Evolutionary conservation across 352 stramenopile species (phyloP).

Genomic region (Phytophthora pisi): DNA sequence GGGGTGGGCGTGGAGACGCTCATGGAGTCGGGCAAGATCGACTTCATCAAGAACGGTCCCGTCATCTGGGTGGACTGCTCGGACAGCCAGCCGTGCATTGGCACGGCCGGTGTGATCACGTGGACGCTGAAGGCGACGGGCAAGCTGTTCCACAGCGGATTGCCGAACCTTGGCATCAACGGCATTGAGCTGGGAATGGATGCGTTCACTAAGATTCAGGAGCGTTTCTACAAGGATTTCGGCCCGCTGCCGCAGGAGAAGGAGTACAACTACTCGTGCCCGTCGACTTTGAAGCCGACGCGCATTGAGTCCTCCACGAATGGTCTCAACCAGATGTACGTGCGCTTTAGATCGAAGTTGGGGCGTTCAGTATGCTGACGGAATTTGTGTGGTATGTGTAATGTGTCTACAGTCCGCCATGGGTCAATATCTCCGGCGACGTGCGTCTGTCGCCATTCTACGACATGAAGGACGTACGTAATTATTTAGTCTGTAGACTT

Average conservation of each 20-base stretch:
- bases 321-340: slow-evolving; percentile 76
- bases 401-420: slow-evolving; percentile 66
- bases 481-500: not conserved
- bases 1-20: slow-evolving; percentile 89
- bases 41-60: slow-evolving; percentile 92
- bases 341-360: slow-evolving; percentile 42
- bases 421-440: slow-evolving; percentile 89
- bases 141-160: slow-evolving; percentile 91
- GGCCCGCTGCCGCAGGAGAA: slow-evolving; percentile 73
- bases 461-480: slow-evolving; percentile 81
- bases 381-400: not conserved
- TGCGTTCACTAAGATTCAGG: slow-evolving; percentile 80
- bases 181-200: slow-evolving; percentile 88
- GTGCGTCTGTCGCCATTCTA: slow-evolving; percentile 94
- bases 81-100: slow-evolving; percentile 91
- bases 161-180: slow-evolving; percentile 91
- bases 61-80: slow-evolving; percentile 92
- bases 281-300: slow-evolving; percentile 82
- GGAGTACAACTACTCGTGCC: slow-evolving; percentile 89
- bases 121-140: slow-evolving; percentile 90
- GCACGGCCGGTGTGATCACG: slow-evolving; percentile 83
- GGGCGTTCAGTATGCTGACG: not conserved
- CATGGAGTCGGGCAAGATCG: slow-evolving; percentile 85
- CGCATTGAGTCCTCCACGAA: slow-evolving; percentile 73
- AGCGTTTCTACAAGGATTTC: slow-evolving; percentile 92